These are phyloP conservation scores for Kingdonia uniflora DNA, from an alignment of 164 flowering plant species.

Conservation along the genomic window DNA sequence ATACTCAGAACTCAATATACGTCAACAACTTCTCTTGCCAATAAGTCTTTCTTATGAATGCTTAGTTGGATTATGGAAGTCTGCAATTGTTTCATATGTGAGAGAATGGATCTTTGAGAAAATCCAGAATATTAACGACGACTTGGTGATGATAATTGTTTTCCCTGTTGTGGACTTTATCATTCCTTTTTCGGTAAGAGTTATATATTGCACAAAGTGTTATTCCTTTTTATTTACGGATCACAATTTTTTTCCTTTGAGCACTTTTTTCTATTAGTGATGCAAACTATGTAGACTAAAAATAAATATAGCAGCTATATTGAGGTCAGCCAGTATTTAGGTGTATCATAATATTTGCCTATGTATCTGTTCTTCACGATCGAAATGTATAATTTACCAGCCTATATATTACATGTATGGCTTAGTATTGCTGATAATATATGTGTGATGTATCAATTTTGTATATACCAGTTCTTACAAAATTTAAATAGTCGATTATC, in stretches of 20 bases:
- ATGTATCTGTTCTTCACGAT: too few species aligned
- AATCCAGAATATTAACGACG: conserved; percentile 46
- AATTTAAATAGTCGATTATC: too few species aligned
- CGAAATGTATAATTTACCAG: too few species aligned
- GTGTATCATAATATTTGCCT: too few species aligned
- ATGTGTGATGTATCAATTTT: too few species aligned
- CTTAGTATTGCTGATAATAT: too few species aligned
- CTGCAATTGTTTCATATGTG: conserved; percentile 25
- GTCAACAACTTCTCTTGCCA: conserved; percentile 50
- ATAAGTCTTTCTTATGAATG: conserved; percentile 34
- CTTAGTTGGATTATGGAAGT: conserved; percentile 50
- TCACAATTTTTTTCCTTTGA: neutral
- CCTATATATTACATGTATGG: too few species aligned
- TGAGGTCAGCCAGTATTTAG: too few species aligned
- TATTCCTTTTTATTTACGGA: neutral
- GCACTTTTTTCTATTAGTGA: neutral
- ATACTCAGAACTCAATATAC: conserved; percentile 64
- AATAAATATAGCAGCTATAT: too few species aligned
- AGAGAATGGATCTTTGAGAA: conserved; percentile 35
- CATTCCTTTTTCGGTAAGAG: conserved; percentile 57
- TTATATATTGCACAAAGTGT: conserved; percentile 1
- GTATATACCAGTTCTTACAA: too few species aligned
- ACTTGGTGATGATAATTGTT: conserved; percentile 52
- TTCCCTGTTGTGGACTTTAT: conserved; percentile 62
- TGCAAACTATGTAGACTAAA: neutral